Base-by-base conservation (phyloP, 176 grass and related monocot species). In the Poa pratensis region DNA sequence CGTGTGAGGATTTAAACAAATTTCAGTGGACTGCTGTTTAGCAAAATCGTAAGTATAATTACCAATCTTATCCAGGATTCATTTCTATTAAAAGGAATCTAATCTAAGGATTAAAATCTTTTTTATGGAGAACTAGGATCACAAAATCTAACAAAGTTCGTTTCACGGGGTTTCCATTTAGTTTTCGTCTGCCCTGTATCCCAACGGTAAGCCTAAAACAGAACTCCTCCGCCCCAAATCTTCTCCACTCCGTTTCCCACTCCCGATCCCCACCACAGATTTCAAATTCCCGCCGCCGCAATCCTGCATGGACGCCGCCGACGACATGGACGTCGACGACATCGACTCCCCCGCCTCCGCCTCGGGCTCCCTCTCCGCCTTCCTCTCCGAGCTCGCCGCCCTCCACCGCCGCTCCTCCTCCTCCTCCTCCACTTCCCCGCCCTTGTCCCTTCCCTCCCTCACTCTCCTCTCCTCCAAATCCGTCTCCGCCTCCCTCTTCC, bases 321-420 rank as follows among this genome's bases (percentile, higher is more conserved):
- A 85, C 71, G 57, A 32, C 3, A 73, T 73, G 70, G 69, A 73
- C 72, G 80, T 2, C 80, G 81, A 57, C 32, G 89, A 89, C 3
- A 13, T 53, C 15, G 76, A 26, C 70, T 58, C 79, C 64, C 81
- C 90, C 69, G 69, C 26, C 61, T 18, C 61, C 59, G 85, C 42
- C 61, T 9, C 61, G 50, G 85, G 42, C 27, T 57, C 89, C 57
- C 76, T 89, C 76, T 55, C 89, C 19, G 11, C 70, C 59, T 53
- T 94, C 92, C 83, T 94, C 81, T 75, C 82, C 73, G 89, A 94
- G 87, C 67, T 94, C 77, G 42, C 85, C 67, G 67, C 89, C 27
- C 79, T 89, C 71, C 89, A 75, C 84, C 83, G 76, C 71, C 55
- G 75, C 28, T 43, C 81, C 60, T 80, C 82, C 67, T 20, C 77